Conservation (phyloP, 805 yeast species). For the Wickerhamiella allomyrinae region DNA sequence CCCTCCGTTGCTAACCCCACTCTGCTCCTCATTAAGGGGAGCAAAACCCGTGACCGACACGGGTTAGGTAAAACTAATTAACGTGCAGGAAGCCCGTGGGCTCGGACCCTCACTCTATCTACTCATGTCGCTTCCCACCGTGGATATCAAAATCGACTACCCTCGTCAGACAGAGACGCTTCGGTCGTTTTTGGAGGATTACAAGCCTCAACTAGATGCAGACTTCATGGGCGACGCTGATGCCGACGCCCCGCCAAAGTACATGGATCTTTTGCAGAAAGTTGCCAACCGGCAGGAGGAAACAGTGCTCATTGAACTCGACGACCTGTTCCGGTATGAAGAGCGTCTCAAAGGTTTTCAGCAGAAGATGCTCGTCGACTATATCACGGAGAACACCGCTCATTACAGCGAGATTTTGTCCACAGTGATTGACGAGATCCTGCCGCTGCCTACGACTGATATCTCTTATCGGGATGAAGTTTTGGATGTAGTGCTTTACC, state of each 20-base stretch:
- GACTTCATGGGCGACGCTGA: conserved; percentile 7
- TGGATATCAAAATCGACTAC: conserved; percentile 50
- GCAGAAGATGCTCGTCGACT: conserved; percentile 34
- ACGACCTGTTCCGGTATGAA: conserved; percentile 67
- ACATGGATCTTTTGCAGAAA: conserved; percentile 56
- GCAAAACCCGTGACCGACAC: background rate
- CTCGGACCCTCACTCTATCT: background rate
- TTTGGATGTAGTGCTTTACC: conserved; percentile 81
- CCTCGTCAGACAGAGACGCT: conserved; percentile 43
- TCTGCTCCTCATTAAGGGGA: background rate
- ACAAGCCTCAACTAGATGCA: conserved; percentile 19
- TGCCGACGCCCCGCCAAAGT: conserved; percentile 35
- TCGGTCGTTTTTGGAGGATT: conserved; percentile 54
- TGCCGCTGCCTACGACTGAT: conserved; percentile 80
- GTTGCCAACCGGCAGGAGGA: conserved; percentile 72
- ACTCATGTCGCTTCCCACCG: conserved; percentile 14
- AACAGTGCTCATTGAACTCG: conserved; percentile 60
- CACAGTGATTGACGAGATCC: conserved; percentile 55
- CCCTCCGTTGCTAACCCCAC: no score
- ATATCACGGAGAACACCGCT: conserved; percentile 57
- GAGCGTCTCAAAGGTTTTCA: conserved; percentile 27
- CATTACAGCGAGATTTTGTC: conserved; percentile 71
- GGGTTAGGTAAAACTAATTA: conserved; percentile 4
- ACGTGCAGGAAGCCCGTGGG: conserved; percentile 1
- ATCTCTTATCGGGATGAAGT: conserved; percentile 76